Conservation (phyloP, 2,329 filamentous ascomycete genomes). For the Apiospora phragmitis region DNA sequence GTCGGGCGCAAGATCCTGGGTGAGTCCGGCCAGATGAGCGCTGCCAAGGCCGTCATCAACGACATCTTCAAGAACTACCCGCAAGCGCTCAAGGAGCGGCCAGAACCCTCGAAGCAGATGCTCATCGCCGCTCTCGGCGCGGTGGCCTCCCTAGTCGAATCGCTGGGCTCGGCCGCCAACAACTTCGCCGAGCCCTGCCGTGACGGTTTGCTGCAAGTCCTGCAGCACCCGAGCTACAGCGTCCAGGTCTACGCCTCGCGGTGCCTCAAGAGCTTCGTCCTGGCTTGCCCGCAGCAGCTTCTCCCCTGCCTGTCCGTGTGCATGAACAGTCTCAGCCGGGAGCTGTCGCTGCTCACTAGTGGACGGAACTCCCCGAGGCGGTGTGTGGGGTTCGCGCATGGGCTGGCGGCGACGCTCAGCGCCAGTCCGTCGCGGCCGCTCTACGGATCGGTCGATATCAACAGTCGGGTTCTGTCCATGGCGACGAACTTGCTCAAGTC, state of each 20-base stretch:
- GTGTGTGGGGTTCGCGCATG: slow-evolving; percentile 90
- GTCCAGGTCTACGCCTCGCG: slow-evolving; percentile 89
- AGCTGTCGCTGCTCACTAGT: slow-evolving; percentile 74
- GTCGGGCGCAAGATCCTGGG: slow-evolving; percentile 80
- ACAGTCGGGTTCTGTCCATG: slow-evolving; percentile 86
- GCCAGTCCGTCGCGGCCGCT: slow-evolving; percentile 85
- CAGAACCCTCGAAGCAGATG: slow-evolving; percentile 85
- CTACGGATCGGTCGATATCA: slow-evolving; percentile 93
- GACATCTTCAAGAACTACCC: slow-evolving; percentile 93
- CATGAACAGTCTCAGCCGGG: slow-evolving; percentile 90
- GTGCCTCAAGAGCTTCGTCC: slow-evolving; percentile 82
- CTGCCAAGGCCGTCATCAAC: slow-evolving; percentile 80
- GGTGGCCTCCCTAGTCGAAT: slow-evolving; percentile 74
- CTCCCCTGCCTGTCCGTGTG: slow-evolving; percentile 90
- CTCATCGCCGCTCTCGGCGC: slow-evolving; percentile 79
- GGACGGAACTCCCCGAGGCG: slow-evolving; percentile 77
- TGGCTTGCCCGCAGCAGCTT: slow-evolving; percentile 90
- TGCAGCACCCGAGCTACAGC: slow-evolving; percentile 94
- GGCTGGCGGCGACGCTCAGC: slow-evolving; percentile 85
- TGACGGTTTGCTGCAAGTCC: slow-evolving; percentile 83
- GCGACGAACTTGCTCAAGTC: slow-evolving; percentile 91
- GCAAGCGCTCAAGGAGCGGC: slow-evolving; percentile 80
- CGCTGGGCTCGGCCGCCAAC: slow-evolving; percentile 79
- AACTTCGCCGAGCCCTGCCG: slow-evolving; percentile 79
- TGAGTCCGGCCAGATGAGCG: slow-evolving; percentile 84